Percentiles rank a stretch among this genome's conserved stretches.
Evolutionary conservation across 257 asterid genomes (phyloP).

Genomic region (Perilla frutescens): DNA sequence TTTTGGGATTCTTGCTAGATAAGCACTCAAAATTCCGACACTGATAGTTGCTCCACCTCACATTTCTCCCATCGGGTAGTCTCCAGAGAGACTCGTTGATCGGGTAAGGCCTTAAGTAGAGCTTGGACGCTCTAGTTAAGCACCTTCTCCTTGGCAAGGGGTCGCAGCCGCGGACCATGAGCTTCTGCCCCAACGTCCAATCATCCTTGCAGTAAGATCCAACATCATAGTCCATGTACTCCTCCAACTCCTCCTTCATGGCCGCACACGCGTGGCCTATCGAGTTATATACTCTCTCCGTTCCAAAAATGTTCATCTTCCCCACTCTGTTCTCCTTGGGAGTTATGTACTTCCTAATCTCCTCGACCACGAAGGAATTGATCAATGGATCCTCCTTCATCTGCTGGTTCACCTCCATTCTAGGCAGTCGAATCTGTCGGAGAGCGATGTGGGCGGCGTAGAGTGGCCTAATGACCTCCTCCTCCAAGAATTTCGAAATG

Average conservation of each 20-base stretch:
- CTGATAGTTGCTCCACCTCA: constrained; percentile 83
- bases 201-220: constrained; percentile 94
- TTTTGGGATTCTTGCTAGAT: constrained; percentile 72
- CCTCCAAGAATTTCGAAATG: constrained; percentile 69
- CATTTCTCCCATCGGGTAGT: constrained; percentile 83
- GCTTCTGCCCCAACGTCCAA: constrained; percentile 80
- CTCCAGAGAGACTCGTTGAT: constrained; percentile 88
- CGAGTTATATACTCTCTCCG: constrained; percentile 64
- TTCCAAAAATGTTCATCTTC: constrained; percentile 69
- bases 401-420: constrained; percentile 42
- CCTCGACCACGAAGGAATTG: constrained; percentile 73
- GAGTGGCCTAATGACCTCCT: constrained; percentile 81
- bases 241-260: constrained; percentile 77
- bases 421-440: constrained; percentile 79
- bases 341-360: constrained; percentile 84
- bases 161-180: constrained; percentile 84
- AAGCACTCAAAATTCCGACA: constrained; percentile 80
- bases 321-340: constrained; percentile 71
- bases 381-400: constrained; percentile 72
- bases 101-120: constrained; percentile 72
- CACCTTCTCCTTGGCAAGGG: constrained; percentile 88
- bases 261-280: constrained; percentile 82
- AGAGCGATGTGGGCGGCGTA: constrained; percentile 79
- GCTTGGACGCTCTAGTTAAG: constrained; percentile 83
- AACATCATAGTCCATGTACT: constrained; percentile 85